phyloP scores from a whole-genome alignment of 257 asterid species.

The Nyctanthes arbortristis region DNA sequence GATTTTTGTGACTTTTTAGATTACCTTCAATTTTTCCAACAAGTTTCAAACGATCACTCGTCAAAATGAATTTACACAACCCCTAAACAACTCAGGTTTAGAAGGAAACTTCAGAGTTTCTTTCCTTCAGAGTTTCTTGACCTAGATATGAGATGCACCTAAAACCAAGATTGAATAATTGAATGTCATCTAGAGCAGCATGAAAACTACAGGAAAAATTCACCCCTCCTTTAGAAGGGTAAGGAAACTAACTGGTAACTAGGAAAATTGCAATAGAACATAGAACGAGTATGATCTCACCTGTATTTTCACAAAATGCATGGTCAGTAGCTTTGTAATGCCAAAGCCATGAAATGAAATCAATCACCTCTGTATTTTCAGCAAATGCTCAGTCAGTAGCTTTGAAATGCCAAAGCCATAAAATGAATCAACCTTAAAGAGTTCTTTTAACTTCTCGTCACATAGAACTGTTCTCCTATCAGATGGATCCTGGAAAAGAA shows the following conservation, averaged over 20 bases:
- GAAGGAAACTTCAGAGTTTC: not conserved
- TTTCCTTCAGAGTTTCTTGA: not conserved
- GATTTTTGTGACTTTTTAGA: no score
- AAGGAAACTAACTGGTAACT: not conserved
- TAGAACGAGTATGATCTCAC: no score
- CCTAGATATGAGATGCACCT: not conserved
- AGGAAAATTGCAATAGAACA: not conserved
- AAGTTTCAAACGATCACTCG: no score
- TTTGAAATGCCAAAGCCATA: conserved; percentile 39
- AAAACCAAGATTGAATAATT: not conserved
- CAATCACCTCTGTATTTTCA: conserved; percentile 29
- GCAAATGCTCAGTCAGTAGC: conserved; percentile 37
- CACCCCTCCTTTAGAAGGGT: not conserved
- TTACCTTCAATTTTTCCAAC: not conserved
- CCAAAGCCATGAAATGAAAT: no score
- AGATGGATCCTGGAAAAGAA: conserved; percentile 35
- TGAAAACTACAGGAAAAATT: not conserved
- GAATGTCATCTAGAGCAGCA: not conserved
- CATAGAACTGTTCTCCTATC: conserved; percentile 39
- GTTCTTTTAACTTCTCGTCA: conserved; percentile 42
- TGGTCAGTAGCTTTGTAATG: no score
- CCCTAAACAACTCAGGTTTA: not conserved
- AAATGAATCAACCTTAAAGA: conserved; percentile 40
- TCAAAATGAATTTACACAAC: not conserved
- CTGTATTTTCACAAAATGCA: no score